Base-by-base conservation (phyloP, 2,329 filamentous ascomycete genomes). In the Colletotrichum echinochloae region DNA sequence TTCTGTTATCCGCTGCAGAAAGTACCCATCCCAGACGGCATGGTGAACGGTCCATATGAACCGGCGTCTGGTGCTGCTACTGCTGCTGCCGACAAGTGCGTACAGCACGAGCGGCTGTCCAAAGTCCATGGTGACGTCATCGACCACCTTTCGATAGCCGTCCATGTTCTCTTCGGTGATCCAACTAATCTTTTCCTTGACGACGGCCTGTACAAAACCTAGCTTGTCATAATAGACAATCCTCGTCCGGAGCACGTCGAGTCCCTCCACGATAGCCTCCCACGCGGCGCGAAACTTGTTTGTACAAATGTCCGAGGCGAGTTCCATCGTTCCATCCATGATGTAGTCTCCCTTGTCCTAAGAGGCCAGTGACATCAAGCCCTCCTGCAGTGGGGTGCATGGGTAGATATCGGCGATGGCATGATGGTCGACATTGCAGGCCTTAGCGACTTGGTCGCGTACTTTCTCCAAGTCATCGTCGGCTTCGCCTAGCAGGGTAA, bases 381-480 rank as follows among this genome's bases (percentile, higher is more conserved):
- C 79, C 65, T 79, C 78, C 56, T 83, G 81, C 2, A 82, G 69
- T 1, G 79, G 73, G 0, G 80, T 78, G 68, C 80, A 81, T 5
- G 81, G 81, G 49, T 78, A 82, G 0, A 78, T 65, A 67, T 83
- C 81, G 7, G 26, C 48, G 23, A 51, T 26, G 20, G n/a, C n/a
- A n/a, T n/a, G n/a, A n/a, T n/a, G n/a, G n/a, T n/a, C n/a, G n/a
- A n/a, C n/a, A n/a, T n/a, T n/a, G n/a, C n/a, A n/a, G n/a, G n/a
- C n/a, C n/a, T n/a, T n/a, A n/a, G n/a, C n/a, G n/a, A n/a, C n/a
- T n/a, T n/a, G n/a, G n/a, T n/a, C n/a, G n/a, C n/a, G n/a, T n/a
- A n/a, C n/a, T n/a, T n/a, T n/a, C n/a, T n/a, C n/a, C n/a, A n/a
- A n/a, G n/a, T n/a, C n/a, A n/a, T n/a, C n/a, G n/a, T n/a, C n/a